These are phyloP conservation scores for Apophysomyces variabilis DNA, from an alignment of 371 early-diverging fungal genomes.

Conservation along the genomic window DNA sequence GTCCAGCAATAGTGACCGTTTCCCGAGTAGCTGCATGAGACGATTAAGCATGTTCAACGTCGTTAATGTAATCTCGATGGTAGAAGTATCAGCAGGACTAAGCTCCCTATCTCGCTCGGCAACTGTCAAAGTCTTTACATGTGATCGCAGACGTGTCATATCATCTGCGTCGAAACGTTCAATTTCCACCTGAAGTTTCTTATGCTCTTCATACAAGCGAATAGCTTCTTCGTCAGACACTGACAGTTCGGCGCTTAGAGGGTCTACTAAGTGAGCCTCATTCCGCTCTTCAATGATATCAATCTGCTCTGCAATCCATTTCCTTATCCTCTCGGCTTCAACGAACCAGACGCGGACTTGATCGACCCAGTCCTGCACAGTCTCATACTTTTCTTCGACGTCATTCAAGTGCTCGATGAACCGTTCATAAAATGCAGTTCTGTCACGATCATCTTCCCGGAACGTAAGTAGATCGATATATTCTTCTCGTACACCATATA, in stretches of 20 bases:
- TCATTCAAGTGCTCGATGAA: slow-evolving; percentile 26
- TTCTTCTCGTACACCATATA: slow-evolving; percentile 36
- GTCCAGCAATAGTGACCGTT: slow-evolving; percentile 24
- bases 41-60: slow-evolving; percentile 39
- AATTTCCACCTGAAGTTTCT: slow-evolving; percentile 45
- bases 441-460: slow-evolving; percentile 5
- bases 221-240: slow-evolving; percentile 23
- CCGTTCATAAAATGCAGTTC: slow-evolving; percentile 13
- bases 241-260: slow-evolving; percentile 27
- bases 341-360: slow-evolving; percentile 60
- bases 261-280: slow-evolving; percentile 29
- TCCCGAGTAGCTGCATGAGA: slow-evolving; percentile 24
- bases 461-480: slow-evolving; percentile 32
- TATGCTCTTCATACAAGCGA: slow-evolving; percentile 36
- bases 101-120: slow-evolving; percentile 26
- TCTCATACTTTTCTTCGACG: slow-evolving; percentile 34
- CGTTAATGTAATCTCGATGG: slow-evolving; percentile 50
- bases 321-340: slow-evolving; percentile 54
- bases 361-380: slow-evolving; percentile 52
- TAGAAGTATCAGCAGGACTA: slow-evolving; percentile 54
- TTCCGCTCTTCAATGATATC: slow-evolving; percentile 35
- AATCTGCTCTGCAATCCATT: slow-evolving; percentile 54
- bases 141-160: slow-evolving; percentile 53
- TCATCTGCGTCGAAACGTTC: slow-evolving; percentile 58
- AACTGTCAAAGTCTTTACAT: slow-evolving; percentile 42